phyloP scores from a whole-genome alignment of 2,329 filamentous ascomycete genomes.

The Ophiostoma triangulosporum region DNA sequence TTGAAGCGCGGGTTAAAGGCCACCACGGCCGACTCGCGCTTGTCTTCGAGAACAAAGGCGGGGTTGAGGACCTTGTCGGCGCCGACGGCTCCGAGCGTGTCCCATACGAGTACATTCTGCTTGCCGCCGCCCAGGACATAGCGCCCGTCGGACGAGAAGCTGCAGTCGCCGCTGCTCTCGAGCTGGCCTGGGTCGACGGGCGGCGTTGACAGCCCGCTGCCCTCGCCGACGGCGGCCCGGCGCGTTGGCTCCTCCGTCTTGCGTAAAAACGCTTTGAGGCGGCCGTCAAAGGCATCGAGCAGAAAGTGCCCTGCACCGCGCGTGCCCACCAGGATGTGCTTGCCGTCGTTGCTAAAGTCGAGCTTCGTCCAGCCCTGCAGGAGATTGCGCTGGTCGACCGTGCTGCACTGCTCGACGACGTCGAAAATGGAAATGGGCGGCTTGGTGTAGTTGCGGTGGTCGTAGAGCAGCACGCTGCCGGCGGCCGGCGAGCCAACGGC shows the following conservation, averaged over 20 bases:
- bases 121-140: conserved; percentile 73
- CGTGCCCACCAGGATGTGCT: conserved; percentile 71
- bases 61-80: conserved; percentile 50
- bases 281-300: conserved; percentile 83
- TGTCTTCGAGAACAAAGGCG: conserved; percentile 49
- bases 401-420: conserved; percentile 43
- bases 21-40: conserved; percentile 57
- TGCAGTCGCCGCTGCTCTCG: conserved; percentile 63
- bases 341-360: conserved; percentile 94
- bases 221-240: conserved; percentile 41
- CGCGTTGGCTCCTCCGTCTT: conserved; percentile 41
- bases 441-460: conserved; percentile 87
- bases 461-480: conserved; percentile 75
- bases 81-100: conserved; percentile 46
- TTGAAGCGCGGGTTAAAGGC: conserved; percentile 88
- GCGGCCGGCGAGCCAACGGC: conserved; percentile 74
- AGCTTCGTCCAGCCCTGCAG: conserved; percentile 73
- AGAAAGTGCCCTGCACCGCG: conserved; percentile 77
- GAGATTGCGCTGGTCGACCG: conserved; percentile 41
- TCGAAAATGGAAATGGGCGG: conserved; percentile 81
- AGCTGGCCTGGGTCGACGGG: conserved; percentile 20
- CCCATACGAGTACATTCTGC: conserved; percentile 74
- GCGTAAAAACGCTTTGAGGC: conserved; percentile 58
- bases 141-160: conserved; percentile 78
- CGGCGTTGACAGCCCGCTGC: conserved; percentile 11